Percentiles rank a stretch among this genome's conserved stretches.
Conservation (phyloP, 768 basidiomycete species). For the Trametes coccinea region DNA sequence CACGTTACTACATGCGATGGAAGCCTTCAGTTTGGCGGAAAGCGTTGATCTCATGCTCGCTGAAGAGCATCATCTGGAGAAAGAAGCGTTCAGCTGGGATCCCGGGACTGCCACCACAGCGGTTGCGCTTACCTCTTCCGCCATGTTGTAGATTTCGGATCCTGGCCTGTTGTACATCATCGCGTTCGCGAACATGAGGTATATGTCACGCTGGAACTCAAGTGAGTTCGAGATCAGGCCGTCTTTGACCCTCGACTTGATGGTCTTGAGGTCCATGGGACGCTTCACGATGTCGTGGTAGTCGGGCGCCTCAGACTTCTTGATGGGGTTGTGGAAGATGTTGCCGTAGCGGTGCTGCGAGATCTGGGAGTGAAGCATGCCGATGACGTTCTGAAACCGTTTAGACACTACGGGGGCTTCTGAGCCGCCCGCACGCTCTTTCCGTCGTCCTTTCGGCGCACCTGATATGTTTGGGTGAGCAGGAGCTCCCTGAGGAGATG, state of each 20-base stretch:
- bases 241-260: slow-evolving; percentile 84
- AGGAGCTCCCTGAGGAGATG: not conserved
- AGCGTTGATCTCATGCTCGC: slow-evolving; percentile 62
- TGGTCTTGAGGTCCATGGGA: slow-evolving; percentile 95
- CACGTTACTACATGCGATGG: slow-evolving; percentile 22
- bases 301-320: slow-evolving; percentile 83
- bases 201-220: slow-evolving; percentile 89
- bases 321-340: slow-evolving; percentile 91
- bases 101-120: no score
- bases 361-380: slow-evolving; percentile 79
- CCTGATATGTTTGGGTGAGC: slow-evolving; percentile 7
- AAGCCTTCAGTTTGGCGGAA: slow-evolving; percentile 80
- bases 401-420: slow-evolving; percentile 43
- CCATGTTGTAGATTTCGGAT: slow-evolving; percentile 87
- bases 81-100: slow-evolving; percentile 1
- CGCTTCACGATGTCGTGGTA: slow-evolving; percentile 90
- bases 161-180: slow-evolving; percentile 94
- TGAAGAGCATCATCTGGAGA: slow-evolving; percentile 72
- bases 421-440: slow-evolving; percentile 20
- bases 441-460: slow-evolving; percentile 20
- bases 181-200: slow-evolving; percentile 94
- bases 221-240: slow-evolving; percentile 77
- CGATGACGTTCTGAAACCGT: slow-evolving; percentile 82
- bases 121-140: slow-evolving; percentile 70
- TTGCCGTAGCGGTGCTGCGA: slow-evolving; percentile 85